Conservation (phyloP, 768 basidiomycete species). For the Termitomyces heimii region DNA sequence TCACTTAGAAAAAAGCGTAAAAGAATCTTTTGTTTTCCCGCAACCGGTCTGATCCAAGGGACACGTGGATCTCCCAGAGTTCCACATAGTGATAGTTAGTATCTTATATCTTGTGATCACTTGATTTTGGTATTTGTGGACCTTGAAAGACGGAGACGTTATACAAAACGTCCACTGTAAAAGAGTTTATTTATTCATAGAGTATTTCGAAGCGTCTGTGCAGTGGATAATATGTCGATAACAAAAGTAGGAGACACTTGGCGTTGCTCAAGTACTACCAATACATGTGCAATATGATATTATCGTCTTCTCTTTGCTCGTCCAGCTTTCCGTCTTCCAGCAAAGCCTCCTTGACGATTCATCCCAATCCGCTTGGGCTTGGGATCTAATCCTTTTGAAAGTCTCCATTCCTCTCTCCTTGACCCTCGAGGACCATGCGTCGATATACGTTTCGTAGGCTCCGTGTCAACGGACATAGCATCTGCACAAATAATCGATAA, state of each 20-base stretch:
- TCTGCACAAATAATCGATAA: slow-evolving; percentile 24
- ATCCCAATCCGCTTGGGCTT: slow-evolving; percentile 45
- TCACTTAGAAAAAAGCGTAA: slow-evolving; percentile 20
- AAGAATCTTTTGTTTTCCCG: slow-evolving; percentile 20
- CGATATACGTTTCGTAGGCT: slow-evolving; percentile 43
- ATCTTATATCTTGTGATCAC: neutral
- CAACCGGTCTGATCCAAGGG: slow-evolving; percentile 7
- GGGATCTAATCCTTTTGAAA: slow-evolving; percentile 66
- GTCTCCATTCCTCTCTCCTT: slow-evolving; percentile 77
- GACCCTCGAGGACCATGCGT: slow-evolving; percentile 79
- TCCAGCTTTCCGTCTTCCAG: slow-evolving; percentile 61
- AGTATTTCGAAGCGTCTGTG: neutral
- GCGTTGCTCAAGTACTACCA: neutral
- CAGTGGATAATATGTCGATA: neutral
- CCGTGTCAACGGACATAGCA: slow-evolving; percentile 50
- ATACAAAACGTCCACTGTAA: neutral
- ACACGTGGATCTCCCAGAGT: neutral
- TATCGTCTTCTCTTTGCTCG: slow-evolving; percentile 67
- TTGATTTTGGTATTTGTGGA: neutral
- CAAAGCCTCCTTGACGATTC: slow-evolving; percentile 62
- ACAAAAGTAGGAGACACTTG: neutral
- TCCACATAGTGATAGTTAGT: neutral
- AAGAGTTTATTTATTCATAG: neutral
- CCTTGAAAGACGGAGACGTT: neutral
- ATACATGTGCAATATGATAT: slow-evolving; percentile 14